Base-by-base conservation (phyloP, 768 basidiomycete species). In the Botryobasidium botryosum region DNA sequence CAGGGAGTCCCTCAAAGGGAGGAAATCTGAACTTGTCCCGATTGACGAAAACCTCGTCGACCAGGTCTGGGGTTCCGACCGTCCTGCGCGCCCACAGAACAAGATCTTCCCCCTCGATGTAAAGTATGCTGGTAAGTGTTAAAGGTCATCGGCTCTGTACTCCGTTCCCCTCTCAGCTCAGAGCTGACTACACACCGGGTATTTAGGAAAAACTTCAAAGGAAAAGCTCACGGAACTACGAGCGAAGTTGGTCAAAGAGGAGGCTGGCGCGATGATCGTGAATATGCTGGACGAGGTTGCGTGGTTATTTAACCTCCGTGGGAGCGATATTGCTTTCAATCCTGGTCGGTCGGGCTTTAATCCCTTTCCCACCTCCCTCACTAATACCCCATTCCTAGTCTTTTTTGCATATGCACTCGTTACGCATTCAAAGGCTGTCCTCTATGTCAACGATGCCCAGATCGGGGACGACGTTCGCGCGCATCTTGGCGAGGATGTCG, bases 241-340 rank as follows among this genome's bases (percentile, higher is more conserved):
- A 27, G 69, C 75, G 46, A 76, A 79, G 49, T 52, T 92, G 44
- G 54, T 57, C 45, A 75, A 74, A 51, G 70, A 74, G 18, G 64
- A 61, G 35, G 56, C 53, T n/a, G 53, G 56, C 18, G 87, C 81
- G 1, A 59, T 84, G 33, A 77, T 92, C 1, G 71, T 96, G 3
- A 79, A 70, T n/a, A 77, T 80, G 69, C 71, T 97, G 18, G 92
- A 97, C 59, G 92, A 97, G 58, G 75, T 92, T 40, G 88, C 87
- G 0, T 97, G 88, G 88, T 57, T 90, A 31, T 84, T 87, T 64
- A 91, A 96, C 59, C 66, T 99, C 26, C 77, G 92, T 50, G 91
- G 90, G 1, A 72, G 77, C 2, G 92, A 96, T 57, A 91, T 97
- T 54, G 77, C 77, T 27, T 96, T 71, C 62, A 97, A 94, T 49